phyloP scores from a whole-genome alignment of 2,329 filamentous ascomycete species.

The Pseudogymnoascus destructans region DNA sequence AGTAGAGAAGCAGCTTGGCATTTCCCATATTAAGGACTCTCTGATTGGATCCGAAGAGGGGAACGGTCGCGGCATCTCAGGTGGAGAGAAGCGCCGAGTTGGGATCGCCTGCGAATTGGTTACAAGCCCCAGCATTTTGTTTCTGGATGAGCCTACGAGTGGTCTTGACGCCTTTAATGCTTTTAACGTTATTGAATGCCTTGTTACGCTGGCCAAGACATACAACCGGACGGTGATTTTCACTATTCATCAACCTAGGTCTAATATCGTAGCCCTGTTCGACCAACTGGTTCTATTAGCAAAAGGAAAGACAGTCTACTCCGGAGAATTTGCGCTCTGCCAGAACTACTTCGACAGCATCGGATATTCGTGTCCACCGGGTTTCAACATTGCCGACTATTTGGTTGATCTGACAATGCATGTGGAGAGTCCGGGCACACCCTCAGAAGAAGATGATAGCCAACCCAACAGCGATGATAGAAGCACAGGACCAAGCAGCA shows the following conservation, averaged over 20 bases:
- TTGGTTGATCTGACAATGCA: conserved; percentile 98
- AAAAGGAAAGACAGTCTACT: conserved; percentile 82
- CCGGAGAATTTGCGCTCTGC: conserved; percentile 76
- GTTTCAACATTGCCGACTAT: conserved; percentile 98
- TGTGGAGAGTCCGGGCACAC: conserved; percentile 47
- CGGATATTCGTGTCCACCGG: conserved; percentile 84
- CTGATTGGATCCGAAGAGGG: conserved; percentile 94
- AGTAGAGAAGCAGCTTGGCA: conserved; percentile 90
- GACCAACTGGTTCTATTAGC: conserved; percentile 87
- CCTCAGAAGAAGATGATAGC: conserved; percentile 44
- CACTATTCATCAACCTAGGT: conserved; percentile 94
- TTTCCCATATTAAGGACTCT: conserved; percentile 86
- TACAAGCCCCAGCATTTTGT: conserved; percentile 91
- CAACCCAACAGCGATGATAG: conserved; percentile 44
- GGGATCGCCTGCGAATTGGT: conserved; percentile 96
- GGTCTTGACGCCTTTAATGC: conserved; percentile 94
- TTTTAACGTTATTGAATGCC: conserved; percentile 93
- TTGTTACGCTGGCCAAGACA: conserved; percentile 86
- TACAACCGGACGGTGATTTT: conserved; percentile 97
- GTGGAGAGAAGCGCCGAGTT: conserved; percentile 89
- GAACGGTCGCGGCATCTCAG: conserved; percentile 86
- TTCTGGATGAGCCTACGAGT: conserved; percentile 93
- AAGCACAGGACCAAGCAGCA: conserved; percentile 71
- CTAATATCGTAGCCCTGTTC: conserved; percentile 95
- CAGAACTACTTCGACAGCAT: conserved; percentile 86